These are phyloP conservation scores for Gypsophila paniculata DNA, from an alignment of 179 eudicot species.

Conservation along the genomic window DNA sequence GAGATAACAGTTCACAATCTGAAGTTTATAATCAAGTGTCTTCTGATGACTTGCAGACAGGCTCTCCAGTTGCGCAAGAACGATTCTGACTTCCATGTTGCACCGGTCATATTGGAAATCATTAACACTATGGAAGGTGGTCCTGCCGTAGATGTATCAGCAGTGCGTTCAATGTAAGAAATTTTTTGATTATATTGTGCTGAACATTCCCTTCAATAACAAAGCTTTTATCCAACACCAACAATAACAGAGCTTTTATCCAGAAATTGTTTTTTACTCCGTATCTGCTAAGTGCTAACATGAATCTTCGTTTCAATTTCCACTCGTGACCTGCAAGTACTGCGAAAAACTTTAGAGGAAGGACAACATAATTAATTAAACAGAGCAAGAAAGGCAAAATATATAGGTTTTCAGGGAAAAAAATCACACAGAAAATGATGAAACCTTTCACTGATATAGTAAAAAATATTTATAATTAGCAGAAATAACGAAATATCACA, in stretches of 20 bases:
- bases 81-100: slow-evolving; percentile 47
- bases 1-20: background rate
- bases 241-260: background rate
- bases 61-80: slow-evolving; percentile 88
- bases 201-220: background rate
- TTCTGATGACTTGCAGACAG: slow-evolving; percentile 56
- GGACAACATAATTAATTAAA: background rate
- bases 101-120: slow-evolving; percentile 69
- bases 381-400: background rate
- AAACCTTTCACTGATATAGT: background rate
- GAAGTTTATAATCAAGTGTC: slow-evolving; percentile 11
- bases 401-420: background rate
- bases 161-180: slow-evolving; percentile 93
- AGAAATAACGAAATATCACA: background rate
- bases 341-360: background rate
- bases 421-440: background rate
- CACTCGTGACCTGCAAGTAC: background rate
- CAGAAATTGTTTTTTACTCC: background rate
- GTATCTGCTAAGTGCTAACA: background rate
- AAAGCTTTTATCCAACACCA: background rate
- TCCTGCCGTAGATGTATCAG: slow-evolving; percentile 92
- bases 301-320: background rate
- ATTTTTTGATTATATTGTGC: background rate
- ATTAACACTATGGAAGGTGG: slow-evolving; percentile 86
- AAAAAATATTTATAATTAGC: background rate